Percentiles rank a stretch among this genome's conserved stretches.
phyloP scores from a whole-genome alignment of 2,329 filamentous ascomycete genomes.

The Trichoderma sp. region DNA sequence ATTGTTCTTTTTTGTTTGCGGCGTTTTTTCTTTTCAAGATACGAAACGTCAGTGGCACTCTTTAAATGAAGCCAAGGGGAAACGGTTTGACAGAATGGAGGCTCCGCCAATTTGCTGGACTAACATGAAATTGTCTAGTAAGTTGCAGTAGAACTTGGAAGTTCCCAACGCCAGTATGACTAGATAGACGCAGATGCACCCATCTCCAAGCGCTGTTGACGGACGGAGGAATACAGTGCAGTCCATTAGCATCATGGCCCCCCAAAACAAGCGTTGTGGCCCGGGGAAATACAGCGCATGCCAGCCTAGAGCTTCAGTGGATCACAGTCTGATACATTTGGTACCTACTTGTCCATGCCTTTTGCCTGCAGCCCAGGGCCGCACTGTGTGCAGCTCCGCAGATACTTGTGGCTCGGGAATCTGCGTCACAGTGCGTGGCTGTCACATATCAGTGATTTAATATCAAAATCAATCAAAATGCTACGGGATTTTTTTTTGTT shows the following conservation, averaged over 20 bases:
- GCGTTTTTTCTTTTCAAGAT: neutral
- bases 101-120: neutral
- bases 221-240: neutral
- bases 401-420: constrained; percentile 5
- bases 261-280: neutral
- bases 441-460: constrained; percentile 1
- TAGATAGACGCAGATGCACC: neutral
- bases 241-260: neutral
- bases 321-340: neutral
- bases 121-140: neutral
- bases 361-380: neutral
- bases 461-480: neutral
- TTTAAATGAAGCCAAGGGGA: neutral
- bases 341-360: neutral
- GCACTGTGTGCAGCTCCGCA: constrained; percentile 1
- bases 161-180: neutral
- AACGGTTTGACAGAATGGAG: neutral
- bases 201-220: neutral
- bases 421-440: neutral
- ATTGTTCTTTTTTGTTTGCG: neutral
- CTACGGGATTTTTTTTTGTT: neutral
- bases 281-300: constrained; percentile 4
- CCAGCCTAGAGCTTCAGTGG: neutral
- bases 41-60: neutral
- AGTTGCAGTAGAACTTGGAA: neutral